These are phyloP conservation scores for Eucalyptus urophylla DNA, from an alignment of 345 rosid genomes.

Conservation along the genomic window DNA sequence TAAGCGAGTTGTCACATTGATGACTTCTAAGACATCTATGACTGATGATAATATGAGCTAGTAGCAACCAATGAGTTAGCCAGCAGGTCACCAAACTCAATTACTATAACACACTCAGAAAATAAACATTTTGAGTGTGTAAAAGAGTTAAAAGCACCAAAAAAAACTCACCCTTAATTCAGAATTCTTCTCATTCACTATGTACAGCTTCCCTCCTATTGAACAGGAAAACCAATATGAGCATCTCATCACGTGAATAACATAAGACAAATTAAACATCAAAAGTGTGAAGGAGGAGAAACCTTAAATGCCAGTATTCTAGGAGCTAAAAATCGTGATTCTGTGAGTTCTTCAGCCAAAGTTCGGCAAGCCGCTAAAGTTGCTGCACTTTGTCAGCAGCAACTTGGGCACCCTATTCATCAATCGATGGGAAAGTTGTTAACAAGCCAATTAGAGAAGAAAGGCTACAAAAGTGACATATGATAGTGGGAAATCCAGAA, in stretches of 20 bases:
- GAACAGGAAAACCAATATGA: neutral
- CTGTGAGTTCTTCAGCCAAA: too few relatives aligned
- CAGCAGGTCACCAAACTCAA: neutral
- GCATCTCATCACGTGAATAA: neutral
- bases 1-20: neutral
- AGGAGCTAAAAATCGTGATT: too few relatives aligned
- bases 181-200: conserved; percentile 46
- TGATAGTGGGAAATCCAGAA: too few relatives aligned
- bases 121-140: neutral
- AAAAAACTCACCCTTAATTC: conserved; percentile 53
- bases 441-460: too few relatives aligned
- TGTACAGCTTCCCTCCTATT: conserved; percentile 72
- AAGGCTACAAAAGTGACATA: too few relatives aligned
- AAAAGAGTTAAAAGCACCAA: neutral
- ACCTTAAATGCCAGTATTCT: neutral
- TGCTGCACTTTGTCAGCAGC: too few relatives aligned
- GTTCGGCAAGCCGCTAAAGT: too few relatives aligned
- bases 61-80: neutral
- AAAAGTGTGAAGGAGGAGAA: too few relatives aligned
- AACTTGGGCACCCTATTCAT: too few relatives aligned
- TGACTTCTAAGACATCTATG: neutral
- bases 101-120: neutral
- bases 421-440: too few relatives aligned
- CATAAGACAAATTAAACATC: neutral
- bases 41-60: neutral